Evolutionary conservation across 208 protist species (phyloP), one percentile per base, ranked within the genome.

Genomic region (Leishmania martiniquensis): DNA sequence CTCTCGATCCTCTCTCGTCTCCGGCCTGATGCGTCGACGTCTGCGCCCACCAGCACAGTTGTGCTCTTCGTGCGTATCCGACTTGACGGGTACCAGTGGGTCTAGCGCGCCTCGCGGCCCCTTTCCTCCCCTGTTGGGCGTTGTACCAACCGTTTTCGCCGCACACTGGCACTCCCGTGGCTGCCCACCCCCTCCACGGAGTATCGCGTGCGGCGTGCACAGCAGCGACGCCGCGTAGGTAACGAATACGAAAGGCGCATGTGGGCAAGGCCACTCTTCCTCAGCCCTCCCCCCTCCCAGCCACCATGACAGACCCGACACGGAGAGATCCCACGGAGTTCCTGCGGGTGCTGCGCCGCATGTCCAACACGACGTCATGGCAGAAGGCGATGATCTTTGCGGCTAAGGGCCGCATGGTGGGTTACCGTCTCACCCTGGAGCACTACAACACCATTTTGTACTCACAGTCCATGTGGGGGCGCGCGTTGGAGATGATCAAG

Each of bases 371-470:
- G 32, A 90, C 93, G 22, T 96, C 92, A 17, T 98, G 94, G 93
- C 94, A 98, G 76, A 98, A 98, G 81, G 83, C 93, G 32, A 93
- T 98, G 91, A 90, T 95, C 69, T 98, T 98, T 77, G 94, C 93
- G 32, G 87, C 87, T 49, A 96, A 96, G 59, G 94, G 93, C 25
- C 92, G 94, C 66, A 98, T 98, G 94, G 94, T 98, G 20, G 94
- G 94, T 57, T 98, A 96, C 78, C 84, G 91, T 42, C 80, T 98
- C 57, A 94, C 92, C 13, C 88, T 87, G 2, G 90, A 96, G 82
- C 94, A 98, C 81, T 98, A 98, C 89, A 98, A 98, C 83, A 96
- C 91, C 13, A 86, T 96, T 65, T 88, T 98, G 52, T 98, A 94
- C 81, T 96, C 90, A 4, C 94, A 98, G 68, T 90, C 90, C n/a